Conservation (phyloP, 345 rosid genomes). For the Eucalyptus brandiana region DNA sequence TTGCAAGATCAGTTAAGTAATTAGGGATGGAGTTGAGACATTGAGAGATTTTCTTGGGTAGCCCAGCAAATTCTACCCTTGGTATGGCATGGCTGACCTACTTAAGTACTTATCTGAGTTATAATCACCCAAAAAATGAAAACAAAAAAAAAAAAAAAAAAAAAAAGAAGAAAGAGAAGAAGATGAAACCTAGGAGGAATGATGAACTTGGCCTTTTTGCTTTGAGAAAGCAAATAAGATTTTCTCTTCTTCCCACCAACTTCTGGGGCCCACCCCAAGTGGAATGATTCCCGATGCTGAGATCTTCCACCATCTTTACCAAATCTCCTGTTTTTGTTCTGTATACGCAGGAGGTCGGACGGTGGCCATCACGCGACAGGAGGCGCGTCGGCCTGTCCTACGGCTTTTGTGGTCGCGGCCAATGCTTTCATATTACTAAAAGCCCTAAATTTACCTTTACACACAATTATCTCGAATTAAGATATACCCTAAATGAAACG, state of each 20-base stretch:
- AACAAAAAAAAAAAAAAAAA: no score
- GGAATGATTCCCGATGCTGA: neutral
- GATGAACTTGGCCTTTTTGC: neutral
- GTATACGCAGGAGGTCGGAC: neutral
- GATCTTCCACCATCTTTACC: neutral
- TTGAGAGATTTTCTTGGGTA: neutral
- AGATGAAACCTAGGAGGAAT: neutral
- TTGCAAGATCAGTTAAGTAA: neutral
- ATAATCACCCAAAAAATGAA: neutral
- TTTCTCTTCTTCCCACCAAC: neutral
- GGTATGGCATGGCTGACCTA: neutral
- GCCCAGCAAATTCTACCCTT: neutral
- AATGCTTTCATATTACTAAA: rapidly evolving
- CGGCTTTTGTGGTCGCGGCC: neutral
- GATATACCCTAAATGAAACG: no score
- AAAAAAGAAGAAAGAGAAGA: no score
- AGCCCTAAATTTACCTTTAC: neutral
- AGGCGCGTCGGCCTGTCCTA: neutral
- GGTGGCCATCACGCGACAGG: neutral
- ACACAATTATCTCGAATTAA: no score
- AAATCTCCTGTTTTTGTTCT: neutral
- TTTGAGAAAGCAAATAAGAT: neutral
- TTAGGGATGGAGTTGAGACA: neutral
- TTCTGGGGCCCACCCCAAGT: neutral
- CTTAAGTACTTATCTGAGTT: neutral